These are phyloP conservation scores for Fusarium graminum DNA, from an alignment of 2,329 filamentous ascomycete genomes.

Conservation along the genomic window DNA sequence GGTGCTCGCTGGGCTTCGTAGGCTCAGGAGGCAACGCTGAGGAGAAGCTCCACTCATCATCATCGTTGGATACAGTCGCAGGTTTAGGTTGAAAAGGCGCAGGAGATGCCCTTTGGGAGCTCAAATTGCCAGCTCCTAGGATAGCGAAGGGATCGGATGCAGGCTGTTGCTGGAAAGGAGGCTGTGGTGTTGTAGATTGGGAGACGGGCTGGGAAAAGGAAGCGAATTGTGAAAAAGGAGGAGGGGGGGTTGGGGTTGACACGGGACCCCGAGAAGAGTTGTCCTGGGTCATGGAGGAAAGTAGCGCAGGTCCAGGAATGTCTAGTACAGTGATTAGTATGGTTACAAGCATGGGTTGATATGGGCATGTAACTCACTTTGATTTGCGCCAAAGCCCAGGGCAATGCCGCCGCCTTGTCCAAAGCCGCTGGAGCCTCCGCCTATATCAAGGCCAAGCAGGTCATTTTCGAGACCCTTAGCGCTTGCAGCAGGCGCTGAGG, in stretches of 20 bases:
- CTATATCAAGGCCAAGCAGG: conserved; percentile 87
- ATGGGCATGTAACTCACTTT: conserved; percentile 64
- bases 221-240: conserved; percentile 67
- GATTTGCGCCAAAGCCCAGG: conserved; percentile 79
- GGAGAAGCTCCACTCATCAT: conserved; percentile 95
- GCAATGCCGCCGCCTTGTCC: conserved; percentile 85
- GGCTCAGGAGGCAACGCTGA: conserved; percentile 80
- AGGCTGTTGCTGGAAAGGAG: conserved; percentile 61
- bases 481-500: conserved; percentile 55
- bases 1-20: conserved; percentile 70
- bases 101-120: conserved; percentile 49
- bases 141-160: conserved; percentile 67
- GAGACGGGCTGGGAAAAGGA: conserved; percentile 68
- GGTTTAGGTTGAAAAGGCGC: conserved; percentile 45
- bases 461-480: conserved; percentile 86
- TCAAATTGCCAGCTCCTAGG: conserved; percentile 53
- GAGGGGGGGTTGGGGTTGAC: conserved; percentile 60
- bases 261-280: conserved; percentile 66
- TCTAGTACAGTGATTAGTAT: conserved; percentile 57
- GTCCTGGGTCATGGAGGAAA: conserved; percentile 73
- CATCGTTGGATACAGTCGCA: conserved; percentile 65
- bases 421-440: conserved; percentile 70
- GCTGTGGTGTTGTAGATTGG: conserved; percentile 67
- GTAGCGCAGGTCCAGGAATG: conserved; percentile 72
- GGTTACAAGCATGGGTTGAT: not conserved